Conservation (phyloP, 129 eudicot genomes). For the Oenanthe sinensis region DNA sequence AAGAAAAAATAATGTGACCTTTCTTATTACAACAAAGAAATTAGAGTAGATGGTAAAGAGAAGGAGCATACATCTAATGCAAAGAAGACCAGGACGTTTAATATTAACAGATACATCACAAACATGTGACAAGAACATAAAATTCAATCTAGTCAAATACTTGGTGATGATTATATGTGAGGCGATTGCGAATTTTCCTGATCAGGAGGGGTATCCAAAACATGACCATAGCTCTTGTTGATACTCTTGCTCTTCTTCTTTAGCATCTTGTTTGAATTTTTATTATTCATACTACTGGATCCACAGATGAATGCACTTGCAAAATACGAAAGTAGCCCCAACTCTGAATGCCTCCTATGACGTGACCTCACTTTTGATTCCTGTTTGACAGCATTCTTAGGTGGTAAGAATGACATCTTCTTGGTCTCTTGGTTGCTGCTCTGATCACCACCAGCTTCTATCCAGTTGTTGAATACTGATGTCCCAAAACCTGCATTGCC, state of each 20-base stretch:
- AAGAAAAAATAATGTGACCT: background rate
- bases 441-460: background rate
- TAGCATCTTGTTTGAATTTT: background rate
- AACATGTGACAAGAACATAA: background rate
- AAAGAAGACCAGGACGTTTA: constrained; percentile 9
- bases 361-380: background rate
- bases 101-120: background rate
- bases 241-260: background rate
- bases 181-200: background rate
- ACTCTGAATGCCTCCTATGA: constrained; percentile 11
- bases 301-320: constrained; percentile 16
- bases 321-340: constrained; percentile 33
- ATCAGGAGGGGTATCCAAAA: background rate
- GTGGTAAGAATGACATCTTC: background rate
- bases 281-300: background rate
- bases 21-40: background rate
- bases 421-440: background rate
- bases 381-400: background rate
- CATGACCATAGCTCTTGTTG: background rate
- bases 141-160: background rate
- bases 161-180: background rate
- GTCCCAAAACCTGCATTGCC: background rate
- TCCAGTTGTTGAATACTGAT: background rate
- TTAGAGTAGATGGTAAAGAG: background rate
- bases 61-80: background rate